These are phyloP conservation scores for Phlyctochytrium arcticum DNA, from an alignment of 192 early-diverging fungal genomes.

Conservation along the genomic window DNA sequence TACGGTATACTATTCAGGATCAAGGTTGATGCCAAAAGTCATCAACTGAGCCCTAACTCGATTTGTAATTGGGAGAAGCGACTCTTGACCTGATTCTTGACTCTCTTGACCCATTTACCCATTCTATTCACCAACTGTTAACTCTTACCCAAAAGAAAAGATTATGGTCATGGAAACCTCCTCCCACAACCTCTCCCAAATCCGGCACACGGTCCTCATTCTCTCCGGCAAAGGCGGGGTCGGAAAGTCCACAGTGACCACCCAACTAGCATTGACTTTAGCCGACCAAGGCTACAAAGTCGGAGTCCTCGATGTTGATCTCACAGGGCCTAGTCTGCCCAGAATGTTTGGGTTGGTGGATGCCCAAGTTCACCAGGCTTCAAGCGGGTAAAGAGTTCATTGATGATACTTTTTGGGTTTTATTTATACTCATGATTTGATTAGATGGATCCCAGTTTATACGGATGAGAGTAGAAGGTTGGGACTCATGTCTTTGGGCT, in stretches of 20 bases:
- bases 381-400: conserved; percentile 67
- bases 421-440: background rate
- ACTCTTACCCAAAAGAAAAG: too few relatives aligned
- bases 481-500: conserved; percentile 88
- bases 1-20: too few relatives aligned
- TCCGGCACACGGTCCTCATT: conserved; percentile 87
- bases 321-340: conserved; percentile 94
- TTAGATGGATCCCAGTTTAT: conserved; percentile 48
- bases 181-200: conserved; percentile 1
- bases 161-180: too few relatives aligned
- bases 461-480: conserved; percentile 41
- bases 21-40: too few relatives aligned
- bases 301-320: conserved; percentile 93
- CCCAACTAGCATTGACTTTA: conserved; percentile 85
- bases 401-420: background rate
- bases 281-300: conserved; percentile 36
- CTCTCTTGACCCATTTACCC: too few relatives aligned
- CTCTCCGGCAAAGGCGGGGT: conserved; percentile 99
- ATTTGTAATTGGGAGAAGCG: too few relatives aligned
- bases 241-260: conserved; percentile 90
- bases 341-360: conserved; percentile 83
- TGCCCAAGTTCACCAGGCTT: conserved; percentile 77
- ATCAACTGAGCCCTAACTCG: too few relatives aligned
- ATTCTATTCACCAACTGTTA: too few relatives aligned
- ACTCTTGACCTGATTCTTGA: too few relatives aligned